phyloP scores from a whole-genome alignment of 2,329 filamentous ascomycete species.

The Colletotrichum australisinense region DNA sequence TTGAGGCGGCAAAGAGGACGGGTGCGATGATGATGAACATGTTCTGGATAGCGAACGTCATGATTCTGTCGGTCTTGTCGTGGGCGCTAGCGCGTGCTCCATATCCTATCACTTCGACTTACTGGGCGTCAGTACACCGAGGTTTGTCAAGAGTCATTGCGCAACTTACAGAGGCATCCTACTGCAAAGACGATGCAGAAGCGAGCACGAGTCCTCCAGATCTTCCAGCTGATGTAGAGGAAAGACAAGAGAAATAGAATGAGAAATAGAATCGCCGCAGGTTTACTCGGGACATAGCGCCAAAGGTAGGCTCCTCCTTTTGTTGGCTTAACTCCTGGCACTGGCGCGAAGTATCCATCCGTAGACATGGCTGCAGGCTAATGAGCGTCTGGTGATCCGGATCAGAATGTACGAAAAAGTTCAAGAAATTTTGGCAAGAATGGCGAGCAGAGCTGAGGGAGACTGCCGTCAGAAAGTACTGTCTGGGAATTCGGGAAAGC shows the following conservation, averaged over 20 bases:
- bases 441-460: not conserved
- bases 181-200: constrained; percentile 56
- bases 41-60: constrained; percentile 46
- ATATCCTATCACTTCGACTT: constrained; percentile 52
- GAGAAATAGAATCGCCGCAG: constrained; percentile 53
- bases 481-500: not conserved
- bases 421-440: too few relatives aligned
- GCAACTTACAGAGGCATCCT: constrained; percentile 52
- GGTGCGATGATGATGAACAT: constrained; percentile 47
- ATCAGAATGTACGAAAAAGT: not conserved
- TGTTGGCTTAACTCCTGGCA: constrained; percentile 35
- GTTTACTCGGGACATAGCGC: constrained; percentile 51
- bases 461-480: not conserved
- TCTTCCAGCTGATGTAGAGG: constrained; percentile 48
- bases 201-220: constrained; percentile 54
- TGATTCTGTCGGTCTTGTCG: constrained; percentile 38
- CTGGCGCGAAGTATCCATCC: not conserved
- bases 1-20: constrained; percentile 58
- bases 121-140: constrained; percentile 36
- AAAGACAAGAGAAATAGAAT: constrained; percentile 53
- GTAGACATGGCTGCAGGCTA: not conserved
- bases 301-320: constrained; percentile 44
- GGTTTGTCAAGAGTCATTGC: rapidly evolving
- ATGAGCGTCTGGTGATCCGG: not conserved
- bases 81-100: constrained; percentile 39